These are phyloP conservation scores for Diaporthe ampelina DNA, from an alignment of 2,329 filamentous ascomycete species.

Conservation along the genomic window DNA sequence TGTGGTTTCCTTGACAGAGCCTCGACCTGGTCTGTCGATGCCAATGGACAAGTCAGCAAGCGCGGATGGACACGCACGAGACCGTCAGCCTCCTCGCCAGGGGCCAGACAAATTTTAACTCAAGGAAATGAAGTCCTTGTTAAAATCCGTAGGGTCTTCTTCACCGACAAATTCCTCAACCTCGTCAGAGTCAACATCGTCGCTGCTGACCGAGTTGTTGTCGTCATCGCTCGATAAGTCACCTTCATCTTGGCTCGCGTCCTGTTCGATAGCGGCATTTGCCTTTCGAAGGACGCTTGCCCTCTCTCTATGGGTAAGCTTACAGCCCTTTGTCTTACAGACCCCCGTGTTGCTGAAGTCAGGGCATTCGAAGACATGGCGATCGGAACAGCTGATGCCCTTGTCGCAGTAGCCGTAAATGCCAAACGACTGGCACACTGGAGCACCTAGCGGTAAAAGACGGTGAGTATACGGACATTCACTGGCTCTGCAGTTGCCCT, in stretches of 20 bases:
- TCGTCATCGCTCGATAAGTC: slow-evolving; percentile 87
- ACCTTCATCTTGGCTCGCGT: slow-evolving; percentile 65
- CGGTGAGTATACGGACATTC: slow-evolving; percentile 91
- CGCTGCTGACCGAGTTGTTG: slow-evolving; percentile 75
- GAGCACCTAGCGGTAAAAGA: slow-evolving; percentile 80
- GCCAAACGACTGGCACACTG: slow-evolving; percentile 88
- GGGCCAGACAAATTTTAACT: slow-evolving; percentile 1
- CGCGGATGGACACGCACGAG: not conserved
- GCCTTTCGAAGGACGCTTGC: slow-evolving; percentile 83
- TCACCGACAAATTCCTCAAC: slow-evolving; percentile 75
- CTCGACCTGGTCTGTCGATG: slow-evolving; percentile 32
- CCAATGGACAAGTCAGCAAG: slow-evolving; percentile 1
- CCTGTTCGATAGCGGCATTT: slow-evolving; percentile 61
- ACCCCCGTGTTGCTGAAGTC: slow-evolving; percentile 92
- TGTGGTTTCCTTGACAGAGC: not conserved
- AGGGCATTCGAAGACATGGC: slow-evolving; percentile 94
- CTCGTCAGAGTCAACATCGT: slow-evolving; percentile 85
- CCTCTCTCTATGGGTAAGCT: slow-evolving; percentile 88
- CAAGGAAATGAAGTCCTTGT: slow-evolving; percentile 68
- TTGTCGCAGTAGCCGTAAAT: slow-evolving; percentile 90
- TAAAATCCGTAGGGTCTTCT: slow-evolving; percentile 69
- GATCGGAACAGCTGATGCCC: slow-evolving; percentile 81
- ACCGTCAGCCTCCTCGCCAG: not conserved
- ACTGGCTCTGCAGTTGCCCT: slow-evolving; percentile 89
- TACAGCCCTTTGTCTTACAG: slow-evolving; percentile 86